phyloP scores from a whole-genome alignment of 805 yeast genomes.

The Saturnispora halmiae region DNA sequence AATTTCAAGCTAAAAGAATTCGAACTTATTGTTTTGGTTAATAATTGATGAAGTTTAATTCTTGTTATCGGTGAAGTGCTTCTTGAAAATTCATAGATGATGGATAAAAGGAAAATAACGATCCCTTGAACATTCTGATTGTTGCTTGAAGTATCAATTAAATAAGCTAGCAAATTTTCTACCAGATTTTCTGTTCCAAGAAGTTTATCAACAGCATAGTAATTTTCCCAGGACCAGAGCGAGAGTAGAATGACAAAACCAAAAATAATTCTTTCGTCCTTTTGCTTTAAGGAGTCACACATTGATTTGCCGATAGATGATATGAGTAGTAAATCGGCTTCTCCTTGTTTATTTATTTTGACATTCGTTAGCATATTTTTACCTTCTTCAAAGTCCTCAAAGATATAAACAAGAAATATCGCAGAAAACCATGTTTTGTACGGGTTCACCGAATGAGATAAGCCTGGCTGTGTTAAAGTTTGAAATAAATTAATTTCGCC shows the following conservation, averaged over 20 bases:
- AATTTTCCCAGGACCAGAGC: constrained; percentile 71
- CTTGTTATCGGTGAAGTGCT: constrained; percentile 55
- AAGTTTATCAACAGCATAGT: constrained; percentile 65
- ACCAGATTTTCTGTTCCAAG: constrained; percentile 57
- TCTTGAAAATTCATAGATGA: constrained; percentile 67
- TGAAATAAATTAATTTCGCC: constrained; percentile 55
- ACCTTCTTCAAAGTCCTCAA: constrained; percentile 45
- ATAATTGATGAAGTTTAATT: constrained; percentile 46
- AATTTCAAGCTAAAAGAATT: constrained; percentile 71
- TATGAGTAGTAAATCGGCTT: constrained; percentile 46
- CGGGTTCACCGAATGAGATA: constrained; percentile 60
- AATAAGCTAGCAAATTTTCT: constrained; percentile 57
- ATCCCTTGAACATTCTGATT: constrained; percentile 53
- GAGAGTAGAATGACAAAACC: constrained; percentile 70
- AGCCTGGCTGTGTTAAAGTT: constrained; percentile 69
- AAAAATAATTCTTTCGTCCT: constrained; percentile 67
- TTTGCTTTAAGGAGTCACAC: constrained; percentile 47
- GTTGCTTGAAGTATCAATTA: constrained; percentile 37
- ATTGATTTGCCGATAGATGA: constrained; percentile 74
- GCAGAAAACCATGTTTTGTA: constrained; percentile 81
- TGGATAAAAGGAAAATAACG: constrained; percentile 62
- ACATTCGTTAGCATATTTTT: constrained; percentile 41
- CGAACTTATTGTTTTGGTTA: constrained; percentile 67
- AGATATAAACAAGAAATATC: constrained; percentile 50
- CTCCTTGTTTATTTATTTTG: constrained; percentile 47